Conservation (phyloP, 2,329 filamentous ascomycete species). For the Fonsecaea pedrosoi region DNA sequence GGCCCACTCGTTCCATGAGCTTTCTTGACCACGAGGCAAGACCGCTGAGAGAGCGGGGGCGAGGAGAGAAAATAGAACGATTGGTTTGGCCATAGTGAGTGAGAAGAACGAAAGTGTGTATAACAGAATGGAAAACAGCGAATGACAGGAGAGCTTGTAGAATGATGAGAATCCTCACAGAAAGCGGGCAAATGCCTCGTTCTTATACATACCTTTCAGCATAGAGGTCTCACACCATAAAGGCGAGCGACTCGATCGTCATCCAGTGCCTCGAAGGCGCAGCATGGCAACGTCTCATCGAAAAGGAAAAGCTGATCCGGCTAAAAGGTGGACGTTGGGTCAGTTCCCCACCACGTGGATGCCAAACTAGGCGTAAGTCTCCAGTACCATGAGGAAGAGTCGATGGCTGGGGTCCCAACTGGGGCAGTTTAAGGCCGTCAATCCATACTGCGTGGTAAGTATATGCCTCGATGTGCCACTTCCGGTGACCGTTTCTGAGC, state of each 20-base stretch:
- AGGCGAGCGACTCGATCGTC: background rate
- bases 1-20: conserved; percentile 10
- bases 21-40: conserved; percentile 25
- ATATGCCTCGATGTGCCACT: background rate
- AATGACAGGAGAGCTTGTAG: conserved; percentile 16
- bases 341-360: conserved; percentile 4
- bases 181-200: background rate
- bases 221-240: background rate
- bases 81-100: conserved; percentile 28
- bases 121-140: conserved; percentile 16
- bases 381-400: background rate
- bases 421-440: conserved; percentile 1
- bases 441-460: background rate
- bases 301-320: conserved; percentile 8
- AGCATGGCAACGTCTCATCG: conserved; percentile 17
- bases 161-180: background rate
- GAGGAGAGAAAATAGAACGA: conserved; percentile 34
- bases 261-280: conserved; percentile 16
- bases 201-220: conserved; percentile 19
- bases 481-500: conserved; percentile 11
- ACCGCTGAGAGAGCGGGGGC: conserved; percentile 32
- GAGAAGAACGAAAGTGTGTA: conserved; percentile 28
- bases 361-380: background rate
- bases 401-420: background rate
- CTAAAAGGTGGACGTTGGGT: background rate